phyloP scores from a whole-genome alignment of 805 yeast genomes.

The Clavispora phyllophila region DNA sequence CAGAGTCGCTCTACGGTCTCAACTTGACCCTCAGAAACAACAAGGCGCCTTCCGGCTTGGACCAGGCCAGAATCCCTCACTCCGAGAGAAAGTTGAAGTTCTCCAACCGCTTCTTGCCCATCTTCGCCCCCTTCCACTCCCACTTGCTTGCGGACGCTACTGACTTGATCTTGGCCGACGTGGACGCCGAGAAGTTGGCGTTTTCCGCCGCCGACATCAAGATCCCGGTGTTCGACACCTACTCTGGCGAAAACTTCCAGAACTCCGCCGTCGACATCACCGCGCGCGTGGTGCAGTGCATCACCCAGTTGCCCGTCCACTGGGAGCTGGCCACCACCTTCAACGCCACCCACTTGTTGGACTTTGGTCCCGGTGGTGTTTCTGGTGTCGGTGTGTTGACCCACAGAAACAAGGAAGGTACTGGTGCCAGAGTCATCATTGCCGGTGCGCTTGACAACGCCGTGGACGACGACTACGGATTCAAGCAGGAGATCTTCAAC shows the following conservation, averaged over 20 bases:
- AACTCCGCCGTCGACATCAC: slow-evolving; percentile 40
- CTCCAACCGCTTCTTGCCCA: slow-evolving; percentile 90
- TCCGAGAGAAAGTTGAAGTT: slow-evolving; percentile 92
- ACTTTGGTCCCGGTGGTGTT: slow-evolving; percentile 98
- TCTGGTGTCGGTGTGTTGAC: slow-evolving; percentile 95
- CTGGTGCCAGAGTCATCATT: slow-evolving; percentile 90
- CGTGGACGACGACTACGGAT: slow-evolving; percentile 82
- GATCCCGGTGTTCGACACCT: slow-evolving; percentile 91
- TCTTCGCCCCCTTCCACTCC: slow-evolving; percentile 95
- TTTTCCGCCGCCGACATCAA: slow-evolving; percentile 52
- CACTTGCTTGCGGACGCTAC: slow-evolving; percentile 74
- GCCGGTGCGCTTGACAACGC: slow-evolving; percentile 81
- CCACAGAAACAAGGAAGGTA: slow-evolving; percentile 97
- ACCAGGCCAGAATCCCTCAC: slow-evolving; percentile 91
- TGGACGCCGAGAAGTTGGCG: slow-evolving; percentile 46
- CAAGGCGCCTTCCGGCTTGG: slow-evolving; percentile 90
- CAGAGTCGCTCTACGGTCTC: slow-evolving; percentile 94
- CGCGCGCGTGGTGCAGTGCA: slow-evolving; percentile 71
- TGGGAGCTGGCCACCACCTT: slow-evolving; percentile 91
- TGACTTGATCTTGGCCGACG: slow-evolving; percentile 59
- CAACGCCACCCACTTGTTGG: slow-evolving; percentile 81
- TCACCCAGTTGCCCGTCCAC: slow-evolving; percentile 83
- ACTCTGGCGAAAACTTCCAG: slow-evolving; percentile 75
- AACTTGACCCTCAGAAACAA: slow-evolving; percentile 88
- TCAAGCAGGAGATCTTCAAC: slow-evolving; percentile 91